Base-by-base conservation (phyloP, 208 protist genomes). In the Acanthamoeba triangularis region DNA sequence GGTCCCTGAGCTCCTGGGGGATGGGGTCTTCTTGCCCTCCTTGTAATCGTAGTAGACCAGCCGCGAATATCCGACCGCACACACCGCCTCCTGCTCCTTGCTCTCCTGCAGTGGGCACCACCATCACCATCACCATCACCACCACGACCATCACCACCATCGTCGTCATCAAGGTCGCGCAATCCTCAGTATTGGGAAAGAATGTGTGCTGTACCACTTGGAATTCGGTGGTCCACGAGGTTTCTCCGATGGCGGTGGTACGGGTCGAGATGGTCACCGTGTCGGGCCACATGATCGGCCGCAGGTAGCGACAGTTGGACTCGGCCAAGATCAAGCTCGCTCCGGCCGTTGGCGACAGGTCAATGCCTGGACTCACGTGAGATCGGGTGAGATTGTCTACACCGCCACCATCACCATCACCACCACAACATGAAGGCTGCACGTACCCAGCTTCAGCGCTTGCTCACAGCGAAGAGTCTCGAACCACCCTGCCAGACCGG, bases 231-330 rank as follows among this genome's bases (percentile, higher is more conserved):
- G 76, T 84, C 76, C 76, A 84, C 35, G 76, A 84, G 6, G 76
- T 84, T 14, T 84, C 44, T 2, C 76, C 76, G 33, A 84, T 84
- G 25, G 41, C 44, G 25, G 76, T 59, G 35, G 76, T 84, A 25
- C 76, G 76, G 23, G 76, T 84, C 7, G 76, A 84, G 76, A 84
- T 84, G 37, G 76, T 84, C 44, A 84, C 44, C 41, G 76, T 84
- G 41, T 84, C 76, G 20, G 76, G 76, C 76, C 76, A 84, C 76
- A n/a, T 56, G 13, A 84, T 54, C 35, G 76, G 76, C 2, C 76
- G 76, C 35, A 84, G 76, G 76, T 84, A 84, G 47, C 76, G 76
- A 33, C 76, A 84, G 13, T 20, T 56, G 13, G 76, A 84, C 47
- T 84, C 76, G 10, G 76, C 76, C 35, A 84, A 33, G 20, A 84